Conservation (phyloP, 1,284 basidiomycete species). For the Boletus holoroseus region DNA sequence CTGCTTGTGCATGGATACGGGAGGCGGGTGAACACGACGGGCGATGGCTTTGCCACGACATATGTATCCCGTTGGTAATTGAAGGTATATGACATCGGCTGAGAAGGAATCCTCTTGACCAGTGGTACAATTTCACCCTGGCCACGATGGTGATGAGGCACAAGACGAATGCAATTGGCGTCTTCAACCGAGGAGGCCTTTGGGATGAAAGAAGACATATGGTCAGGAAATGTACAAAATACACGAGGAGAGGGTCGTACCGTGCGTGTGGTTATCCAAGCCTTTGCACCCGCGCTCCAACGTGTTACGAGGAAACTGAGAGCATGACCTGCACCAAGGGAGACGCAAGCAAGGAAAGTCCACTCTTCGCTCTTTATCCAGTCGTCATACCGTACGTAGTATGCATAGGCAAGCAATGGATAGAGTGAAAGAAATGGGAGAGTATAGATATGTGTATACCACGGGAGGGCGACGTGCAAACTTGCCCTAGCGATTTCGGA, state of each 20-base stretch:
- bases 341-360: conserved; percentile 91
- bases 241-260: conserved; percentile 34
- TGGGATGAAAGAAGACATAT: background rate
- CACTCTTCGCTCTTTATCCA: conserved; percentile 92
- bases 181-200: conserved; percentile 64
- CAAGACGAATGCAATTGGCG: conserved; percentile 79
- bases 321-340: conserved; percentile 83
- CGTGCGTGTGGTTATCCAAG: conserved; percentile 71
- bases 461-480: conserved; percentile 76
- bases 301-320: conserved; percentile 88
- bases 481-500: conserved; percentile 79
- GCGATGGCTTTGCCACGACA: conserved; percentile 57
- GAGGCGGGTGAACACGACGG: conserved; percentile 71
- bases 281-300: conserved; percentile 82
- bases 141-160: conserved; percentile 84
- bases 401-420: conserved; percentile 87
- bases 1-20: conserved; percentile 83
- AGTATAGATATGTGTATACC: conserved; percentile 77
- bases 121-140: conserved; percentile 87
- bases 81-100: conserved; percentile 74
- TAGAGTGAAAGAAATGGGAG: conserved; percentile 84
- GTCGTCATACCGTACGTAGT: conserved; percentile 85
- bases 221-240: conserved; percentile 1
- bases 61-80: conserved; percentile 97
- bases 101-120: conserved; percentile 53